Base-by-base conservation (phyloP, 441 rosid genomes). In the Populus hybrid region DNA sequence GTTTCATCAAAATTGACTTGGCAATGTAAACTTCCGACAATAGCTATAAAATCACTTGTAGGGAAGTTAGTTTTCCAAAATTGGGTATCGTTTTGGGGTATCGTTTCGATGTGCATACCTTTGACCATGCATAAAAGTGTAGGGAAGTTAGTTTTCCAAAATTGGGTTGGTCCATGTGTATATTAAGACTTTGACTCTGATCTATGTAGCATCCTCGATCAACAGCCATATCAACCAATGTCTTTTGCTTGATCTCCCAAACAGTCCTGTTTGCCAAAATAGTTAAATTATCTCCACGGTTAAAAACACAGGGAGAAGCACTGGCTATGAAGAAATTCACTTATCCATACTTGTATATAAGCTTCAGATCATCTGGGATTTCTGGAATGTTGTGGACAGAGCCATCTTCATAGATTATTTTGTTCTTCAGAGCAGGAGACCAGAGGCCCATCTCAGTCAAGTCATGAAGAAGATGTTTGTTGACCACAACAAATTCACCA, bases 221-320 rank as follows among this genome's bases (percentile, higher is more conserved):
- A 38, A 86, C 97, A 34, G 97, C 97, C 97, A 94, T 94, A 42
- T 94, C 98, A 14, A 94, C 98, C 81, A 94, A 67, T 0, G 90
- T 90, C 89, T 82, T 92, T 82, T 94, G 98, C 86, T 89, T 94
- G 85, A 92, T 94, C 89, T 94, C 98, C 98, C 98, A 94, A 18
- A 94, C 98, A 67, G 97, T 94, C 90, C 97, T 94, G 81, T 69
- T 30, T 1, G 42, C 18, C 82, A 38, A 5, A 16, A 24, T 59
- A 81, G 5, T 28, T n/a, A 40, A n/a, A 9, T 80, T 69, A 70
- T 79, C 61, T 18, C 34, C 6, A 34, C 11, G 18, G 66, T 2
- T 1, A 16, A 50, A 66, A 8, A 38, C 7, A 19, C 10, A 28
- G 28, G 3, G 23, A 71, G 69, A 30, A 40, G 4, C 30, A 28